Conservation (phyloP, 768 basidiomycete genomes). For the Panellus pusillus region DNA sequence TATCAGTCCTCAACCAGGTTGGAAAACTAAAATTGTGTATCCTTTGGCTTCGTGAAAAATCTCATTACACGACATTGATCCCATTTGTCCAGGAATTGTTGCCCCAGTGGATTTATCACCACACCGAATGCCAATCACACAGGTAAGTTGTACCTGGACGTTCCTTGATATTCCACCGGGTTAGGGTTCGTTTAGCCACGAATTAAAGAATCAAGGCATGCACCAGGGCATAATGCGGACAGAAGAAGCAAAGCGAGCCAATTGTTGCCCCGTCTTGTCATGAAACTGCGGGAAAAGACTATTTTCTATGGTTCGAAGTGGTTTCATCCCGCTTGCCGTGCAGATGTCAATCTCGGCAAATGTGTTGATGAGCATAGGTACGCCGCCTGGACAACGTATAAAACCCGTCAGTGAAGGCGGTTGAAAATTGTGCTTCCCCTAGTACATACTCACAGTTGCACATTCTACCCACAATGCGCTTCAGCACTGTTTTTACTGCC, state of each 20-base stretch:
- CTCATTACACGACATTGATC: not conserved
- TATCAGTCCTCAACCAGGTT: no score
- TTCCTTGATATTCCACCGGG: not conserved
- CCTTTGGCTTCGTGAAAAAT: not conserved
- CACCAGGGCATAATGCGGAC: no score
- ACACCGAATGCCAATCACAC: conserved; percentile 12
- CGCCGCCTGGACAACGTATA: conserved; percentile 4
- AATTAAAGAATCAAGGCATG: no score
- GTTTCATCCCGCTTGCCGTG: not conserved
- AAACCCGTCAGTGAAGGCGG: not conserved
- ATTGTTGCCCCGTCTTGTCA: no score
- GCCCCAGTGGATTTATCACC: conserved; percentile 5
- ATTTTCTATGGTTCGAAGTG: not conserved
- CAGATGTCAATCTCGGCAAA: not conserved
- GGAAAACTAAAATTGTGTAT: no score
- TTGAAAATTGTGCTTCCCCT: conserved; percentile 12
- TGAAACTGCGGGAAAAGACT: no score
- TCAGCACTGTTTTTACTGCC: conserved; percentile 13
- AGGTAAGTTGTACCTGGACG: conserved; percentile 12
- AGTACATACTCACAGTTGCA: conserved; percentile 1
- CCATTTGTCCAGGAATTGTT: not conserved
- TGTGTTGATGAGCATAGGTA: conserved; percentile 1
- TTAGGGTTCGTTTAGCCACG: no score
- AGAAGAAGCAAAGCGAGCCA: no score
- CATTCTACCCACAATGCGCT: conserved; percentile 15